Evolutionary conservation across 495 filamentous ascomycete genomes (phyloP), one percentile per base, ranked within the genome.

Genomic region (Cenococcum geophilum): DNA sequence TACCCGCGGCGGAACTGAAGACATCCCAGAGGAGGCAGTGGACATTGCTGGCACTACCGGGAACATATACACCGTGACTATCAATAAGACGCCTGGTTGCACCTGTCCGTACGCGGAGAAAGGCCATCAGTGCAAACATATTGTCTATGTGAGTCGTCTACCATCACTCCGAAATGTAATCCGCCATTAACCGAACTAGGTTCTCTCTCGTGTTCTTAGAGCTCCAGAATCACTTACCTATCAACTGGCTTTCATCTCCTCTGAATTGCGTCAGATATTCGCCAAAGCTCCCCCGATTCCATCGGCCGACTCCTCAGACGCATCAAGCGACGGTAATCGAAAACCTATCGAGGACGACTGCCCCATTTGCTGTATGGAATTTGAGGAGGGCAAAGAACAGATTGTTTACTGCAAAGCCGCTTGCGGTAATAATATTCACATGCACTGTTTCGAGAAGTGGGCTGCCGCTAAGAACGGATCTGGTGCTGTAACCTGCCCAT

Each of bases 371-470:
- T 89, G 86, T 68, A 82, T 76, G 64, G 83, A 87, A 47, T 83
- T 91, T 63, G 78, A 84, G 48, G 66, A 75, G 2, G 70, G 76
- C 5, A 74, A 76, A 5, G 84, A 87, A 58, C 72, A 77, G 0
- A 79, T 85, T 16, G 81, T 89, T 1, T 92, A 84, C 77, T 93
- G 89, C 70, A 82, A 82, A 56, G 80, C 82, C 2, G 78, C 82
- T 0, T 93, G 89, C 66, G 88, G 88, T 0, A 88, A 91, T 70
- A 92, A 93, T 63, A 78, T 92, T 11, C 89, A 93, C 71, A 80
- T 79, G 62, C 71, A 74, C 2, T 92, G 89, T 61, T 89, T 92
- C 65, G 75, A 86, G 61, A 79, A 82, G 69, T 91, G 89, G 89
- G 81, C 81, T 9, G 70, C 73, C 3, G 83, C 81, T 4, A 82